Percentiles rank a stretch among this genome's conserved stretches.
These are phyloP conservation scores for Fusarium udum DNA, from an alignment of 2,329 filamentous ascomycete genomes.

Conservation along the genomic window DNA sequence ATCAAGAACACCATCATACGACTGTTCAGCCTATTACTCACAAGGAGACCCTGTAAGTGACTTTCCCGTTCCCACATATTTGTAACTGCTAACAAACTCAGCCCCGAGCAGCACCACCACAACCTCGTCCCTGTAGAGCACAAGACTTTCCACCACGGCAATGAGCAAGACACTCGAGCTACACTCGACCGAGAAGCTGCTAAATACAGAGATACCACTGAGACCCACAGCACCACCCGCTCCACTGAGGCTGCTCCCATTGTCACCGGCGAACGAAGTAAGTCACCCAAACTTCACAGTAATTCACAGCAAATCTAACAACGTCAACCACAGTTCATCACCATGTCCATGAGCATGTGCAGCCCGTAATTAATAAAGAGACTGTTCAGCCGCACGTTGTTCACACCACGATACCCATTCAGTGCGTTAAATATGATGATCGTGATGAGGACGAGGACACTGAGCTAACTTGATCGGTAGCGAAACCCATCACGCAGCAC, in stretches of 20 bases:
- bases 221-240: constrained; percentile 45
- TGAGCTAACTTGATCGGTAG: neutral
- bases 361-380: constrained; percentile 77
- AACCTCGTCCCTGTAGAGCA: constrained; percentile 68
- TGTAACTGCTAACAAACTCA: constrained; percentile 5
- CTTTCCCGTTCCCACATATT: neutral
- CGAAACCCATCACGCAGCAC: constrained; percentile 73
- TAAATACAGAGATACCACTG: constrained; percentile 44
- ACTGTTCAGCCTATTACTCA: constrained; percentile 69
- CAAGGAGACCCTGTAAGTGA: constrained; percentile 54
- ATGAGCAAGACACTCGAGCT: constrained; percentile 57
- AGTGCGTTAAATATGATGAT: constrained; percentile 44
- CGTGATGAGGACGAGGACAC: neutral
- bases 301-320: neutral
- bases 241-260: constrained; percentile 40
- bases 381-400: constrained; percentile 72
- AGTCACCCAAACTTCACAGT: neutral
- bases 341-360: constrained; percentile 72
- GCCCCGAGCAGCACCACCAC: constrained; percentile 70
- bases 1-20: constrained; percentile 78
- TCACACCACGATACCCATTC: constrained; percentile 77
- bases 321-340: constrained; percentile 32
- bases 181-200: constrained; percentile 61
- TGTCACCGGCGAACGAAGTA: constrained; percentile 43
- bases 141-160: constrained; percentile 68